Evolutionary conservation across 2,329 filamentous ascomycete species (phyloP), one percentile per base, ranked within the genome.

Genomic region (Cordyceps militaris): DNA sequence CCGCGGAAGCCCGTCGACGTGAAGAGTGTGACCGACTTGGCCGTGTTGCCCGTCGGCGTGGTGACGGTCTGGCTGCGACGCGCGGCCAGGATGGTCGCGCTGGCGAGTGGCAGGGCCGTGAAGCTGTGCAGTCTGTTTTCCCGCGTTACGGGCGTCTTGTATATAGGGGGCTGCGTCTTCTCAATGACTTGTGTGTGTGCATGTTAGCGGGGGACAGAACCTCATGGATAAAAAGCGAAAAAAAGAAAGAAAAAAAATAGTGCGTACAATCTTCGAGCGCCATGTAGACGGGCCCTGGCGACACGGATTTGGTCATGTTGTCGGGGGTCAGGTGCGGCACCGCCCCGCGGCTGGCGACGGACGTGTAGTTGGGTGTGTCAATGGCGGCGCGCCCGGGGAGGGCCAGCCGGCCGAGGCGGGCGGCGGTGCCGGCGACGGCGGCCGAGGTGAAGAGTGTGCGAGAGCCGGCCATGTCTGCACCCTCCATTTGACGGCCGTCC

Each of bases 251-350:
- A n/a, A 16, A 19, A 32, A 5, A 13, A 16, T 14, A 7, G 26
- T 36, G 44, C 88, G 73, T 79, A 97, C 94, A 97, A 72, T 99
- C 94, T 77, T 99, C 94, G 28, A 97, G 75, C 0, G 88, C 89
- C 66, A 94, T 77, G 69, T 96, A 96, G 3, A 89, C 79, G 26
- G 88, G 88, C 28, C 77, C 76, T 59, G 95, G 77, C 5, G 80
- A 70, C 1, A 86, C 85, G 65, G 87, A 78, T 57, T 83, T 85
- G 42, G 74, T 70, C 63, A 94, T 77, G 61, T 88, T 88, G 75
- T 99, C 94, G 40, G 91, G 92, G 3, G 92, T 89, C 62, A 99
- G 74, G 74, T 99, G 94, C 53, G 94, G 91, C 36, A 97, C 77
- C 1, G 83, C 83, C 23, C 94, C 94, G 66, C 94, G 83, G 34